Evolutionary conservation across 1,284 basidiomycete species (phyloP).

Genomic region (Fistulina hepatica): DNA sequence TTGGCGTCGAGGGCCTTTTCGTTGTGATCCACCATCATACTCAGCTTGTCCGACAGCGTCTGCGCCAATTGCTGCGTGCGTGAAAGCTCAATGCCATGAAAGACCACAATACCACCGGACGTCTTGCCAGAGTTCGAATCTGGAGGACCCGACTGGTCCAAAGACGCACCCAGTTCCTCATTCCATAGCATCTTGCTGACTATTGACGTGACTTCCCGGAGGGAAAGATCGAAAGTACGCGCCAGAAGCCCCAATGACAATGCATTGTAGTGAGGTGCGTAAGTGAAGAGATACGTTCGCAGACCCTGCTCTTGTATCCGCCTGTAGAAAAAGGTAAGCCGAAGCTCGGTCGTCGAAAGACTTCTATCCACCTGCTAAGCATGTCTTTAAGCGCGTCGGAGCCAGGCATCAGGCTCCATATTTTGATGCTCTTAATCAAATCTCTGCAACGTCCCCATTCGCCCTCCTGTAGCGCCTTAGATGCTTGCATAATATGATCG

Average conservation of each 20-base stretch:
- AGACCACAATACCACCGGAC: constrained; percentile 77
- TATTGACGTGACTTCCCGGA: constrained; percentile 78
- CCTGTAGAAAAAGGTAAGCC: constrained; percentile 29
- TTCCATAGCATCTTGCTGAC: constrained; percentile 99
- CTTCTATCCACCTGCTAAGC: constrained; percentile 72
- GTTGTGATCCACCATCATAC: constrained; percentile 86
- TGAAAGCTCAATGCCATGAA: constrained; percentile 83
- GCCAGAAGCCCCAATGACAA: constrained; percentile 83
- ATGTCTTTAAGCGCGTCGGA: constrained; percentile 85
- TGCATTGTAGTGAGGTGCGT: constrained; percentile 89
- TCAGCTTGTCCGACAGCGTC: constrained; percentile 82
- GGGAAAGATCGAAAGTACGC: constrained; percentile 77
- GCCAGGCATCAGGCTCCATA: constrained; percentile 95
- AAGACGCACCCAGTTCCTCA: constrained; percentile 87
- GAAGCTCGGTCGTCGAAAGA: constrained; percentile 1
- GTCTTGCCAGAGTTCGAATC: no score
- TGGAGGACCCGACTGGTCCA: constrained; percentile 79
- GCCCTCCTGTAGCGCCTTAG: constrained; percentile 91
- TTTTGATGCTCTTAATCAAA: constrained; percentile 91
- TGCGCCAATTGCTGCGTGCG: constrained; percentile 86
- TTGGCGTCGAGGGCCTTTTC: constrained; percentile 91
- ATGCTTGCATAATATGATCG: constrained; percentile 99
- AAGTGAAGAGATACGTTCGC: constrained; percentile 97
- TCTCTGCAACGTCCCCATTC: constrained; percentile 96
- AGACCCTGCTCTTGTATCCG: constrained; percentile 98